A percentile compares a stretch with the other conserved stretches of the same genome.
Conservation (phyloP, 2,329 filamentous ascomycete species). For the Verticillium nubilum region DNA sequence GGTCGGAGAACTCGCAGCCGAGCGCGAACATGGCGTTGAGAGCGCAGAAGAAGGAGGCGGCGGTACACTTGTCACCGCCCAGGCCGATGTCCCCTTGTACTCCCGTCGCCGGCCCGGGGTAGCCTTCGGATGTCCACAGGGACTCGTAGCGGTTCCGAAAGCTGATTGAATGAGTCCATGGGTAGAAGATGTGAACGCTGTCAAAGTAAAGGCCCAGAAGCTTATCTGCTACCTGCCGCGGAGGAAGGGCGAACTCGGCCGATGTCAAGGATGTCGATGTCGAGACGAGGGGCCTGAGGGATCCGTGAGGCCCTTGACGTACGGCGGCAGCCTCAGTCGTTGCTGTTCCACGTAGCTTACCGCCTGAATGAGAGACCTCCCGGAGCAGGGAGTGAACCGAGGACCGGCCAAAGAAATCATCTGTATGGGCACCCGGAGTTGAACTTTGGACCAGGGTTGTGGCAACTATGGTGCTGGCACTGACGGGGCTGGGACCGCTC, state of each 20-base stretch:
- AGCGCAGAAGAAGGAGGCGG: neutral
- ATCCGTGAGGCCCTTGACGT: too few species aligned
- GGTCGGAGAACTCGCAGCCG: conserved; percentile 1
- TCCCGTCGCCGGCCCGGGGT: neutral
- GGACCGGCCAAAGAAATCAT: neutral
- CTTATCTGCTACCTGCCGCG: neutral
- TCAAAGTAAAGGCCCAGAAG: neutral
- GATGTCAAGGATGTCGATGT: too few species aligned
- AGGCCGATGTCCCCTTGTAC: neutral
- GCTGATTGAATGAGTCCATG: neutral
- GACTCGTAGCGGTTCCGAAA: neutral
- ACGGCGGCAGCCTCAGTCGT: too few species aligned
- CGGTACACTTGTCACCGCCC: neutral
- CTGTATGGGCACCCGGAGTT: neutral
- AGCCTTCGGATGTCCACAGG: neutral
- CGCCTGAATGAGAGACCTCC: neutral
- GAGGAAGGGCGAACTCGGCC: neutral
- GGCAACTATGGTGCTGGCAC: neutral
- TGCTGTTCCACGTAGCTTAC: neutral
- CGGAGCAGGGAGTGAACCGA: neutral
- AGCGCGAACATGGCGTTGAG: conserved; percentile 3
- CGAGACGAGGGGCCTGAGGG: too few species aligned
- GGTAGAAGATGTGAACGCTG: neutral
- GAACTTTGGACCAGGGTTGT: neutral
- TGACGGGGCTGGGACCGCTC: neutral